Evolutionary conservation across 495 filamentous ascomycete genomes (phyloP).

Genomic region (Penicillium alfredii): DNA sequence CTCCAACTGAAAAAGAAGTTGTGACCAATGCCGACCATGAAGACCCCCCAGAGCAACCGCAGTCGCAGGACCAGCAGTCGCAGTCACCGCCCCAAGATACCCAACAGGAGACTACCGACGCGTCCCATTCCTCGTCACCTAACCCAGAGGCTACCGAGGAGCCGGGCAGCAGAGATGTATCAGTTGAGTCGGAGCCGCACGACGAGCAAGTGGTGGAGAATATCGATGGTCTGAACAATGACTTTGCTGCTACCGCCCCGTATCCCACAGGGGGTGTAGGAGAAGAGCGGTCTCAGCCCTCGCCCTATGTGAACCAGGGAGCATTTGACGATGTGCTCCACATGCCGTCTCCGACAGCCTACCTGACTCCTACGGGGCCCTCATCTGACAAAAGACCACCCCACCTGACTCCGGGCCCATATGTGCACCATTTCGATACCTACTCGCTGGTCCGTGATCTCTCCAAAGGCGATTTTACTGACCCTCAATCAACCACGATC

Average conservation of each 20-base stretch:
- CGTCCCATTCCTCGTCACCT: background rate
- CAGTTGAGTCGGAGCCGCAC: slow-evolving; percentile 16
- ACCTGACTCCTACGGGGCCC: slow-evolving; percentile 27
- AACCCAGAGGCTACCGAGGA: slow-evolving; percentile 13
- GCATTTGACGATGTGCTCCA: slow-evolving; percentile 63
- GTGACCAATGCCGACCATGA: slow-evolving; percentile 1
- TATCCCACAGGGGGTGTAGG: slow-evolving; percentile 19
- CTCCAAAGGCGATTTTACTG: slow-evolving; percentile 58
- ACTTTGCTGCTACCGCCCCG: slow-evolving; percentile 12
- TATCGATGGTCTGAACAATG: slow-evolving; percentile 10
- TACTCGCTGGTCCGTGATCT: slow-evolving; percentile 80
- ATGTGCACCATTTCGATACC: slow-evolving; percentile 95
- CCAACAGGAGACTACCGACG: slow-evolving; percentile 1
- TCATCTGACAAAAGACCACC: slow-evolving; percentile 49
- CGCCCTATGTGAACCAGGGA: slow-evolving; percentile 27
- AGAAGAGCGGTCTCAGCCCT: slow-evolving; percentile 28
- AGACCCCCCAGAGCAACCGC: too few species aligned
- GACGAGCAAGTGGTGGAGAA: slow-evolving; percentile 17
- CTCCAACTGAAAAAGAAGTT: slow-evolving; percentile 15
- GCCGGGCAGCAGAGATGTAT: slow-evolving; percentile 11
- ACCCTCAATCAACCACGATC: slow-evolving; percentile 62
- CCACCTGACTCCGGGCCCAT: slow-evolving; percentile 65
- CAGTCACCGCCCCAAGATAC: slow-evolving; percentile 2
- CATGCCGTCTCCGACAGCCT: slow-evolving; percentile 44
- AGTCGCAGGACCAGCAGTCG: too few species aligned